phyloP scores from a whole-genome alignment of 2,329 filamentous ascomycete species.

The Aspergillus thermomutatus region DNA sequence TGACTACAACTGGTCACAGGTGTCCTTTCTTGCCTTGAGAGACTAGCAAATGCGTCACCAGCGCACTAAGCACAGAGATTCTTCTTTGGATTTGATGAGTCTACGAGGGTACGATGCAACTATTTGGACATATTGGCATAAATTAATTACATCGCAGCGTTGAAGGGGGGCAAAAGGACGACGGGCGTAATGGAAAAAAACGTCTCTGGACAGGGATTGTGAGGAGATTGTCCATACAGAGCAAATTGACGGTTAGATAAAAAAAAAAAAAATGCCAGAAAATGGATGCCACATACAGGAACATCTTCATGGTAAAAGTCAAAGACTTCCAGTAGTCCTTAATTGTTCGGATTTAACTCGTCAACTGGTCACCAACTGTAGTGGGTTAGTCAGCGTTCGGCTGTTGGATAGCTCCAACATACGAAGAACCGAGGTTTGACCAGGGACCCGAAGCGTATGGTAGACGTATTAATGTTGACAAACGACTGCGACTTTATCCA shows the following conservation, averaged over 20 bases:
- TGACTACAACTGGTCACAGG: slow-evolving; percentile 32
- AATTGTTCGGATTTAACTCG: background rate
- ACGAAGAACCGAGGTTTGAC: slow-evolving; percentile 1
- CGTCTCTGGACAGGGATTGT: background rate
- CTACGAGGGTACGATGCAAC: background rate
- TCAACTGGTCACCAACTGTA: background rate
- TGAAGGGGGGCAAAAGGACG: background rate
- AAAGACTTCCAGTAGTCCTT: background rate
- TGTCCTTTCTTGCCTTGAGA: slow-evolving; percentile 53
- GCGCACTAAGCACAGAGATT: background rate
- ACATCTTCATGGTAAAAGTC: background rate
- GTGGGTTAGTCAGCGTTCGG: background rate
- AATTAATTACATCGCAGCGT: background rate
- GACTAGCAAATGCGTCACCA: slow-evolving; percentile 40
- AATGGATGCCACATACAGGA: too few relatives aligned
- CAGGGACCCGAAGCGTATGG: background rate
- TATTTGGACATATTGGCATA: background rate
- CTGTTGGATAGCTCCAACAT: background rate
- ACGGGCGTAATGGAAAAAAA: background rate
- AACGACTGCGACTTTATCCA: background rate
- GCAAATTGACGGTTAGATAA: too few relatives aligned
- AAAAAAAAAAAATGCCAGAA: background rate
- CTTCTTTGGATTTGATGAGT: background rate
- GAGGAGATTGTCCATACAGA: background rate
- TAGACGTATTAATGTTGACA: background rate